Evolutionary conservation across 2,329 filamentous ascomycete species (phyloP).

Genomic region (Fusarium hainanense): DNA sequence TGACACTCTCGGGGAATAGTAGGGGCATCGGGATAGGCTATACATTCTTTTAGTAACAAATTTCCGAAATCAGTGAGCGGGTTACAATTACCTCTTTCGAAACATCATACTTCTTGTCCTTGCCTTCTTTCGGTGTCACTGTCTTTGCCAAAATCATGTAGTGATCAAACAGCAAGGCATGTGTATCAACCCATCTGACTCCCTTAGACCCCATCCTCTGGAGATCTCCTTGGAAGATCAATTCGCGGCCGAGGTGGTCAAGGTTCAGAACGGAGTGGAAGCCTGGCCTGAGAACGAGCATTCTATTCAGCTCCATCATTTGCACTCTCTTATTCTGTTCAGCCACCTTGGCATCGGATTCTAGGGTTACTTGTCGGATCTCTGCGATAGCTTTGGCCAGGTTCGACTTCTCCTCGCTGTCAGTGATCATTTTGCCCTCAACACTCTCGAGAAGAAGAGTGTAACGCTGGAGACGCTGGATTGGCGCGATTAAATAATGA

Average conservation of each 20-base stretch:
- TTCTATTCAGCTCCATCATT: conserved; percentile 83
- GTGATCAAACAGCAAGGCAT: conserved; percentile 94
- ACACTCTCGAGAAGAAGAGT: conserved; percentile 85
- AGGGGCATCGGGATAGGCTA: conserved; percentile 95
- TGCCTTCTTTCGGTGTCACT: conserved; percentile 73
- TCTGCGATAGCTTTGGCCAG: conserved; percentile 87
- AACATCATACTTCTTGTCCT: conserved; percentile 89
- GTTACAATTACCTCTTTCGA: conserved; percentile 78
- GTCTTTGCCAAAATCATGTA: conserved; percentile 94
- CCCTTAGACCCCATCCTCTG: conserved; percentile 89
- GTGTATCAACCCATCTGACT: conserved; percentile 93
- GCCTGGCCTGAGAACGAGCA: conserved; percentile 85
- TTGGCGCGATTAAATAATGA: conserved; percentile 91
- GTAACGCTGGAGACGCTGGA: conserved; percentile 92
- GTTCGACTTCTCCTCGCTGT: conserved; percentile 91
- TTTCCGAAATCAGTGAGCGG: not conserved
- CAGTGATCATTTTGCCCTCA: conserved; percentile 82
- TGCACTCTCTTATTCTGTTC: conserved; percentile 93
- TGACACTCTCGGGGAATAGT: conserved; percentile 88
- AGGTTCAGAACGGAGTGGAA: conserved; percentile 92
- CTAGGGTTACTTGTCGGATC: conserved; percentile 87
- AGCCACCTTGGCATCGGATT: conserved; percentile 92
- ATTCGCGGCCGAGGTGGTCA: conserved; percentile 90
- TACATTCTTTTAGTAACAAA: conserved; percentile 41
- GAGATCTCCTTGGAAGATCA: conserved; percentile 89